Evolutionary conservation across 2,329 filamentous ascomycete species (phyloP).

Genomic region (Herpotrichia juniperi): DNA sequence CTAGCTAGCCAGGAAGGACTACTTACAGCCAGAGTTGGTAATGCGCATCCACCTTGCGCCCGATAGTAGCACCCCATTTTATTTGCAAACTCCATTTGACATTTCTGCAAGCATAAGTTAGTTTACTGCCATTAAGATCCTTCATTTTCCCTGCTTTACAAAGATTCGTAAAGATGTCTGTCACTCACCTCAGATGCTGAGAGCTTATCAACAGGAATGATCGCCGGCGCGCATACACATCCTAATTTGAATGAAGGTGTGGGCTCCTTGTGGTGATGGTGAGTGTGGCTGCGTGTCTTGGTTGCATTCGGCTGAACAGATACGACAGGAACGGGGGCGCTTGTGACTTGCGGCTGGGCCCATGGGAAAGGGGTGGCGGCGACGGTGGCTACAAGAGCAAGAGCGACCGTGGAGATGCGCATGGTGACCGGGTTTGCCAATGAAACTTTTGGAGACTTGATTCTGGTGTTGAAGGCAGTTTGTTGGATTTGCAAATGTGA

Average conservation of each 20-base stretch:
- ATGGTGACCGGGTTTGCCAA: constrained; percentile 11
- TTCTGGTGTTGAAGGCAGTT: background rate
- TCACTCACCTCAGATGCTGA: constrained; percentile 27
- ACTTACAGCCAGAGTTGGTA: constrained; percentile 23
- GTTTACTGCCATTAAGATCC: background rate
- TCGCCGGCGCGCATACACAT: constrained; percentile 31
- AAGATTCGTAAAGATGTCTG: background rate
- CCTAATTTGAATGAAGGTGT: constrained; percentile 31
- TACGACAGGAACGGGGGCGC: constrained; percentile 9
- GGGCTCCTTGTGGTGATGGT: constrained; percentile 31
- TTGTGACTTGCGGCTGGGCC: constrained; percentile 14
- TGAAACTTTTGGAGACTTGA: background rate
- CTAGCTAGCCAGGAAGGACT: constrained; percentile 47
- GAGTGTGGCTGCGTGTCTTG: background rate
- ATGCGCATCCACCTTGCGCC: constrained; percentile 21
- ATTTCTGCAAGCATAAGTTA: constrained; percentile 15
- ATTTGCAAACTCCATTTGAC: constrained; percentile 22
- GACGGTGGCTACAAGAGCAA: constrained; percentile 21
- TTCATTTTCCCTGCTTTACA: background rate
- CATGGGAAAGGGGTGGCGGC: constrained; percentile 24
- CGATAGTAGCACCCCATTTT: constrained; percentile 22
- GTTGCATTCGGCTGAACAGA: background rate
- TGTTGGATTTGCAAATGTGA: background rate
- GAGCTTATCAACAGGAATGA: constrained; percentile 32
- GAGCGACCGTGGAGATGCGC: constrained; percentile 20